A percentile compares a stretch with the other conserved stretches of the same genome.
Conservation (phyloP, 2,329 filamentous ascomycete genomes). For the Camillea tinctor region DNA sequence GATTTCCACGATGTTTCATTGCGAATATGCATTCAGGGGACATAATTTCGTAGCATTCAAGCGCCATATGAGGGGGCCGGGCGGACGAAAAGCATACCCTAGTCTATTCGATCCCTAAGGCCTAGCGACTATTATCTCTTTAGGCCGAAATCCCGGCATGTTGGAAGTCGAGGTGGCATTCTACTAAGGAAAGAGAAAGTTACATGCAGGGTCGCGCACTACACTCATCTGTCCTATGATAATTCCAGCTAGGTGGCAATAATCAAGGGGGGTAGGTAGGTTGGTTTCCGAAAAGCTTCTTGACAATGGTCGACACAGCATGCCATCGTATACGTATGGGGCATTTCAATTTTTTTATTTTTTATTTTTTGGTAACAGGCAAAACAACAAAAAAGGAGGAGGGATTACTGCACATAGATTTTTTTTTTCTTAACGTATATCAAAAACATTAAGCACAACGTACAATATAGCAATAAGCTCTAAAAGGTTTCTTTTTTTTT, state of each 20-base stretch:
- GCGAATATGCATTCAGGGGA: not conserved
- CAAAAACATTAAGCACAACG: not conserved
- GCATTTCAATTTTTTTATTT: not conserved
- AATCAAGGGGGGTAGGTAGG: not conserved
- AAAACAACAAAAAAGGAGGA: not conserved
- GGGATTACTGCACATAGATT: not conserved
- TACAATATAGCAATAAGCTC: not conserved
- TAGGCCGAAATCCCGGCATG: not conserved
- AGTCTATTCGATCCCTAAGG: not conserved
- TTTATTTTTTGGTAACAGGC: too few relatives aligned
- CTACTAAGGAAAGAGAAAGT: not conserved
- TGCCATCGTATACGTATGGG: not conserved
- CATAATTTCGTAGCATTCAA: not conserved
- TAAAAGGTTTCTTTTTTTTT: too few relatives aligned
- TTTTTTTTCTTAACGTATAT: not conserved
- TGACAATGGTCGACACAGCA: not conserved
- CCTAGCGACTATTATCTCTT: not conserved
- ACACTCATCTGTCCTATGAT: not conserved
- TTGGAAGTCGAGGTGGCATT: not conserved
- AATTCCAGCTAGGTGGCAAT: not conserved
- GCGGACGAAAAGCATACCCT: not conserved
- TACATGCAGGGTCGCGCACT: not conserved
- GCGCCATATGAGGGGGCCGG: too few relatives aligned
- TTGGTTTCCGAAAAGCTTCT: not conserved
- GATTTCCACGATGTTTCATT: not conserved